Conservation (phyloP, 2,329 filamentous ascomycete genomes). For the Fusarium sarcochroum region DNA sequence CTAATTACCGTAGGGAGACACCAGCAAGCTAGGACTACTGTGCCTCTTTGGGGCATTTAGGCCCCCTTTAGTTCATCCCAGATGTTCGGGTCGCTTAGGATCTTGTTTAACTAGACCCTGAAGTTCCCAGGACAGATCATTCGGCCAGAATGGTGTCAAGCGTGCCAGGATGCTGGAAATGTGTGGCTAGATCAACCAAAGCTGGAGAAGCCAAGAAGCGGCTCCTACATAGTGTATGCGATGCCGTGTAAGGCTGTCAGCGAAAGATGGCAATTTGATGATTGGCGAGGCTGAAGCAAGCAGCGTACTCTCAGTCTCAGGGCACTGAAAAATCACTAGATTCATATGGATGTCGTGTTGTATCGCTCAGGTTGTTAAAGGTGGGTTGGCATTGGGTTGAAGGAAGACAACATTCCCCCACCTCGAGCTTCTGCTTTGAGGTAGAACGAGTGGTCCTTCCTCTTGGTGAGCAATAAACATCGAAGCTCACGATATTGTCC, state of each 20-base stretch:
- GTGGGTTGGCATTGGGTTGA: neutral
- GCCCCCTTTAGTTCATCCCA: conserved; percentile 58
- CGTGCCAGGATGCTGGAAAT: conserved; percentile 42
- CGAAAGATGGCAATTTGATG: conserved; percentile 3
- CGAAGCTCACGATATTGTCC: too few relatives aligned
- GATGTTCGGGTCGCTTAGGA: conserved; percentile 57
- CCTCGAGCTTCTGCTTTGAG: neutral
- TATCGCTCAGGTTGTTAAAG: neutral
- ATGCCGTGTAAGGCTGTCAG: conserved; percentile 19
- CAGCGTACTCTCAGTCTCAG: neutral
- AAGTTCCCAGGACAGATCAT: conserved; percentile 47
- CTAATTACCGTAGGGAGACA: conserved; percentile 38
- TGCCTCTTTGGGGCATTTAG: conserved; percentile 52
- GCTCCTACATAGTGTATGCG: conserved; percentile 7
- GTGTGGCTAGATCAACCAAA: conserved; percentile 31
- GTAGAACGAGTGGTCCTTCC: conserved; percentile 1
- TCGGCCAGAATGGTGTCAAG: conserved; percentile 44
- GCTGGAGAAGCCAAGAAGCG: conserved; percentile 31
- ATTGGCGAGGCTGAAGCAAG: conserved; percentile 14
- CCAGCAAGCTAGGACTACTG: conserved; percentile 50
- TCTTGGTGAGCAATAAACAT: neutral
- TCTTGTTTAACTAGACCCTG: conserved; percentile 54
- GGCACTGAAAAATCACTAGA: neutral
- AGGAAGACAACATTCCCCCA: neutral
- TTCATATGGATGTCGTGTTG: neutral